Percentiles rank a stretch among this genome's conserved stretches.
These are phyloP conservation scores for Zoysia japonica DNA, from an alignment of 176 grass and related monocot genomes.

Conservation along the genomic window DNA sequence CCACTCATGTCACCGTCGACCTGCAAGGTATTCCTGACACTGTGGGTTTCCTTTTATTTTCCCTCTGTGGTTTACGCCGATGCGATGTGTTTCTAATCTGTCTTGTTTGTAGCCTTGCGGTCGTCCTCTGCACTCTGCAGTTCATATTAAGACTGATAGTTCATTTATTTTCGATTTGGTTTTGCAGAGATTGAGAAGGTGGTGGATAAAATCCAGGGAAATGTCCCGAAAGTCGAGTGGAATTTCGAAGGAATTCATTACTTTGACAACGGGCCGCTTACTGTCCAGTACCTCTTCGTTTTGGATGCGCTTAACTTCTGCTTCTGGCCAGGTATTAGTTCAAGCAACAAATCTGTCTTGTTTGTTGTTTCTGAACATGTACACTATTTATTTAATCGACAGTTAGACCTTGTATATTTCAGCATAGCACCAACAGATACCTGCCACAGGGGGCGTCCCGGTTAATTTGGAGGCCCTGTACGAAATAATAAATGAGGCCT, in stretches of 20 bases:
- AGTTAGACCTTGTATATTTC: not conserved
- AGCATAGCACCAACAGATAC: not conserved
- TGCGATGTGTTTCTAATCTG: not conserved
- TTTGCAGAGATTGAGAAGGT: constrained; percentile 80
- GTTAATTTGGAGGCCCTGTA: no score
- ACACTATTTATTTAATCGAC: not conserved
- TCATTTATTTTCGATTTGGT: constrained; percentile 15
- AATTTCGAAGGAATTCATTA: constrained; percentile 98
- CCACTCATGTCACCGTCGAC: constrained; percentile 83
- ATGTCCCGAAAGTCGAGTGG: constrained; percentile 84
- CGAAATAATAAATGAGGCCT: no score
- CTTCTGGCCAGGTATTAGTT: constrained; percentile 89
- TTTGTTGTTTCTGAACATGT: constrained; percentile 10
- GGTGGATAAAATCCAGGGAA: constrained; percentile 63
- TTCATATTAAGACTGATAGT: not conserved
- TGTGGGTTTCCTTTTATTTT: not conserved
- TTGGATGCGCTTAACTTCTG: constrained; percentile 90
- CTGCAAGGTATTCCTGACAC: constrained; percentile 40
- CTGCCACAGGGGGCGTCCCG: no score
- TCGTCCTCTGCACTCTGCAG: not conserved
- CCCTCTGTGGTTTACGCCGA: not conserved
- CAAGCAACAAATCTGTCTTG: not conserved
- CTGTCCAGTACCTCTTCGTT: constrained; percentile 86
- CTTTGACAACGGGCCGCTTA: constrained; percentile 80
- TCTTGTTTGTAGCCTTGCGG: not conserved